phyloP scores from a whole-genome alignment of 2,329 filamentous ascomycete species.

The Aspergillus thermomutatus region DNA sequence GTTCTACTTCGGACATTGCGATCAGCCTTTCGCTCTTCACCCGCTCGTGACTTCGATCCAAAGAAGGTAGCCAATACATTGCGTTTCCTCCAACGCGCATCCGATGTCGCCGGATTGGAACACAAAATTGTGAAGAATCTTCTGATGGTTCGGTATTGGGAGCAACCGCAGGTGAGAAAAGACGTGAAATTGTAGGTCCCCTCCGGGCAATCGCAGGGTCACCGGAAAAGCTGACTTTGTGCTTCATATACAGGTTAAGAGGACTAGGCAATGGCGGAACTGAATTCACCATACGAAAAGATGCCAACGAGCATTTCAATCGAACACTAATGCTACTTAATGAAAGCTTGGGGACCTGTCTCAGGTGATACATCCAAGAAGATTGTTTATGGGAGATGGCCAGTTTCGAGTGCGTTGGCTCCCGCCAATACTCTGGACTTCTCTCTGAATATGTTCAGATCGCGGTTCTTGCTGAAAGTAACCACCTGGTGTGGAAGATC shows the following conservation, averaged over 20 bases:
- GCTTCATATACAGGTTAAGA: constrained; percentile 21
- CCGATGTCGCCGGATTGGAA: constrained; percentile 39
- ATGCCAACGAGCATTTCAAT: constrained; percentile 41
- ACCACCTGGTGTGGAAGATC: neutral
- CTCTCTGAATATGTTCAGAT: neutral
- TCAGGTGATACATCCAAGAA: constrained; percentile 21
- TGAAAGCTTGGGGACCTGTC: constrained; percentile 46
- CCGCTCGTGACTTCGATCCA: constrained; percentile 36
- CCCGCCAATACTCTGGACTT: neutral
- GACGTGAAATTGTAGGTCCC: constrained; percentile 30
- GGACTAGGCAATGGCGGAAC: constrained; percentile 24
- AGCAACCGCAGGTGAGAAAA: constrained; percentile 30
- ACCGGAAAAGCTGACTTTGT: constrained; percentile 19
- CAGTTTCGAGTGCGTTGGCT: neutral
- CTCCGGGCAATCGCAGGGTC: neutral
- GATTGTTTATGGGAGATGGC: neutral
- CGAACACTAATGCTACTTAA: constrained; percentile 46
- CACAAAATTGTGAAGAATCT: constrained; percentile 48
- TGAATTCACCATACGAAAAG: constrained; percentile 29
- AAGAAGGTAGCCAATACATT: constrained; percentile 44
- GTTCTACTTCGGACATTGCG: constrained; percentile 47
- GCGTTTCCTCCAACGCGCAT: constrained; percentile 43
- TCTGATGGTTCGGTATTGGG: constrained; percentile 43
- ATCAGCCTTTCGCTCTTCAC: constrained; percentile 39
- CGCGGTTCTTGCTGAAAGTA: neutral